These are phyloP conservation scores for Phoma sp. DNA, from an alignment of 2,329 filamentous ascomycete species.

Conservation along the genomic window DNA sequence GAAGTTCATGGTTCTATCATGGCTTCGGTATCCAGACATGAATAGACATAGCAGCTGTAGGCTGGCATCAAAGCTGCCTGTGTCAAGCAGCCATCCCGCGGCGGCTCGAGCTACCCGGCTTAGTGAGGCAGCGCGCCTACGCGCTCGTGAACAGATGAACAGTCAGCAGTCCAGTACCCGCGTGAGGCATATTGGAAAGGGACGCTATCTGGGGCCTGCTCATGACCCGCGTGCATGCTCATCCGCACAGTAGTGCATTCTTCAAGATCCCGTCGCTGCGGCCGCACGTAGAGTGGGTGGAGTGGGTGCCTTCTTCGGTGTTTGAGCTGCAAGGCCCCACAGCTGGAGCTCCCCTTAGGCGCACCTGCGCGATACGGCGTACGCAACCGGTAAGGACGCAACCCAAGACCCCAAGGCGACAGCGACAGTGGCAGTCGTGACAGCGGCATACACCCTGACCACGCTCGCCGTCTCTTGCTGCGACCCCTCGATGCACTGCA, in stretches of 20 bases:
- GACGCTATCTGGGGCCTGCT: slow-evolving; percentile 6
- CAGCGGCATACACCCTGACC: neutral
- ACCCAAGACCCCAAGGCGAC: neutral
- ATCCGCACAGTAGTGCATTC: slow-evolving; percentile 18
- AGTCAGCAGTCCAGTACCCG: slow-evolving; percentile 21
- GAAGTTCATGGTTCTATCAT: no score
- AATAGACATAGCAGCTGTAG: no score
- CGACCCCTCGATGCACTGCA: slow-evolving; percentile 13
- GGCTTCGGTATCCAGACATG: no score
- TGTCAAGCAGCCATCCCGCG: slow-evolving; percentile 7
- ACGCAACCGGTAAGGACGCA: neutral
- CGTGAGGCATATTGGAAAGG: slow-evolving; percentile 22
- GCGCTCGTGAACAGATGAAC: slow-evolving; percentile 24
- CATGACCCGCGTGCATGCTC: slow-evolving; percentile 9
- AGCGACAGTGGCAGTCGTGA: neutral
- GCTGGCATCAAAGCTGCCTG: no score
- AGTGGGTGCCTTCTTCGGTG: slow-evolving; percentile 25
- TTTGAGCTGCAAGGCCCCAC: slow-evolving; percentile 13
- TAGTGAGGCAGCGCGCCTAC: slow-evolving; percentile 9
- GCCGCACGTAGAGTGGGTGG: neutral
- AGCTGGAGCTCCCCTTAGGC: neutral
- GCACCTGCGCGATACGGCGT: neutral
- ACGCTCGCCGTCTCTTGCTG: neutral
- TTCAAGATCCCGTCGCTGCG: neutral
- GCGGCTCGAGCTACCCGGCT: slow-evolving; percentile 9